Conservation (phyloP, 2,329 filamentous ascomycete genomes). For the Ceratocystis diversiconidia region DNA sequence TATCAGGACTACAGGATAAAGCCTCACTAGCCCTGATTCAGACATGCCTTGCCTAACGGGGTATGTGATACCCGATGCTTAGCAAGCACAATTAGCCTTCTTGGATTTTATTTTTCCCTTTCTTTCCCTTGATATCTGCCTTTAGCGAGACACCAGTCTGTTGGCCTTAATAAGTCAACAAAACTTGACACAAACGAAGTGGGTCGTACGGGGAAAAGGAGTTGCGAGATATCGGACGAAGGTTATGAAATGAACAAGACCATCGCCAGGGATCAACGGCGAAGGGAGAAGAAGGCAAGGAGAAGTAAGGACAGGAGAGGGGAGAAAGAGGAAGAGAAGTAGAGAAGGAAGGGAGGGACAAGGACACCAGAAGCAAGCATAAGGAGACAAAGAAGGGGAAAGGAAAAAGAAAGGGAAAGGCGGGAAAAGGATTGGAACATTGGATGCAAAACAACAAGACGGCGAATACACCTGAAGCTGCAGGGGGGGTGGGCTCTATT, state of each 20-base stretch:
- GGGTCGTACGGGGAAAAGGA: neutral
- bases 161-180: neutral
- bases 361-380: neutral
- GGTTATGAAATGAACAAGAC: neutral
- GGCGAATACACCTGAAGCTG: neutral
- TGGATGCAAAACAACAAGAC: neutral
- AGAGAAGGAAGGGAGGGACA: neutral
- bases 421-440: neutral
- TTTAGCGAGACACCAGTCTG: neutral
- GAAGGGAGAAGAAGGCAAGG: neutral
- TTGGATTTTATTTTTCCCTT: no score
- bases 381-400: neutral
- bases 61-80: neutral
- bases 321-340: neutral
- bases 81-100: neutral
- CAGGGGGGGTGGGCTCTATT: neutral
- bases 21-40: neutral
- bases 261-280: neutral
- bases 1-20: neutral
- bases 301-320: neutral
- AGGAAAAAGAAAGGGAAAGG: neutral
- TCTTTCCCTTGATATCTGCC: no score
- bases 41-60: neutral
- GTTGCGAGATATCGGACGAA: neutral
- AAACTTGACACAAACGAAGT: neutral